Conservation (phyloP, 345 rosid species). For the Pseudoturritis turrita region DNA sequence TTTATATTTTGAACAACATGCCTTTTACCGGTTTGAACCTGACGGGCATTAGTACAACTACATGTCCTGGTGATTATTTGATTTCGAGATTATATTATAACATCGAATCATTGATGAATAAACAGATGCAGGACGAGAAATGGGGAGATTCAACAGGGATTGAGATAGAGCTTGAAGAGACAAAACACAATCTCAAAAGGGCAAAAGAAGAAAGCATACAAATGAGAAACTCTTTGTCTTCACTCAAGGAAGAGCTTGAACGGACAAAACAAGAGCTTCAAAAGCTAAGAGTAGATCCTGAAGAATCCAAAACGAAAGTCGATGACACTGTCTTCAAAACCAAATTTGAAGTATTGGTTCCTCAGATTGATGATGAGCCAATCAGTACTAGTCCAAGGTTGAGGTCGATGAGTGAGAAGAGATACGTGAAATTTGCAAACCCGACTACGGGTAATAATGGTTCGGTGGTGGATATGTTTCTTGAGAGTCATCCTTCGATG, state of each 20-base stretch:
- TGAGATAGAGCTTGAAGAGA: conserved; percentile 60
- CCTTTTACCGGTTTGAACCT: too few species aligned
- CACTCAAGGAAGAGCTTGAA: conserved; percentile 71
- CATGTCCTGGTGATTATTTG: background rate
- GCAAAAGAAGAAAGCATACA: conserved; percentile 61
- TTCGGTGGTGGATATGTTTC: conserved; percentile 32
- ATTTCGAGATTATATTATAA: background rate
- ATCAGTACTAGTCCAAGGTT: conserved; percentile 13
- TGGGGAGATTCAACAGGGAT: conserved; percentile 8
- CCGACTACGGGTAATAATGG: conserved; percentile 36
- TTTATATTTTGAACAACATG: too few species aligned
- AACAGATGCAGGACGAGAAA: conserved; percentile 39
- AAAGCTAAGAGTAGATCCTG: conserved; percentile 34
- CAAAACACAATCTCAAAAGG: conserved; percentile 57
- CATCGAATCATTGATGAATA: background rate
- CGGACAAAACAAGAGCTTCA: conserved; percentile 64
- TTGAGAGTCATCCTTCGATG: conserved; percentile 69
- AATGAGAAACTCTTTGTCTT: conserved; percentile 57
- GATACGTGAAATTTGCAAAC: conserved; percentile 63
- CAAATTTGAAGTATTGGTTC: conserved; percentile 37
- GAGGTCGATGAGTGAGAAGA: conserved; percentile 42
- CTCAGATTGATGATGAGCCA: conserved; percentile 7
- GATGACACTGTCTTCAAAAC: conserved; percentile 26
- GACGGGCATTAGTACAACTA: too few species aligned
- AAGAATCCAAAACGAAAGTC: conserved; percentile 15